Evolutionary conservation across 495 filamentous ascomycete genomes (phyloP).

Genomic region (Symbiotaphrina buchneri): DNA sequence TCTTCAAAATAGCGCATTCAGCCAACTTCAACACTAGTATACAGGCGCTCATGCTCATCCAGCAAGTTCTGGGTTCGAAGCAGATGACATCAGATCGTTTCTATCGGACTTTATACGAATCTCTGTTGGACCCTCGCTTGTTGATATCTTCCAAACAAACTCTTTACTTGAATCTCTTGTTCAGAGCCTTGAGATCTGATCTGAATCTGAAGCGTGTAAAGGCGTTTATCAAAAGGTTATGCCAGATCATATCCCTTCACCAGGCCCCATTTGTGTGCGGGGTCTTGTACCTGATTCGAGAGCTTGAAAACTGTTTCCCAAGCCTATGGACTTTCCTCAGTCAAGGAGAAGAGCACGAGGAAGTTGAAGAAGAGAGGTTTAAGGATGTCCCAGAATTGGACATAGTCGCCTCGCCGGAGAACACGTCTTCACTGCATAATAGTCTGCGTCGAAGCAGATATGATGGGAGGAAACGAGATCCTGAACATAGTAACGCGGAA

Average conservation of each 20-base stretch:
- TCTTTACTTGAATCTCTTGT: constrained; percentile 81
- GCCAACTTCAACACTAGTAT: constrained; percentile 98
- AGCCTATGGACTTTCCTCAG: constrained; percentile 50
- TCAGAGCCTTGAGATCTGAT: constrained; percentile 68
- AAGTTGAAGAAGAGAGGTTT: constrained; percentile 53
- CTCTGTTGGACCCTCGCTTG: constrained; percentile 72
- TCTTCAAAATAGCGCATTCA: constrained; percentile 89
- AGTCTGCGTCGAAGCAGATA: constrained; percentile 21
- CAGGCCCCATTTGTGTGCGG: constrained; percentile 85
- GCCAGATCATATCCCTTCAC: constrained; percentile 70
- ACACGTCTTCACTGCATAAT: too few relatives aligned
- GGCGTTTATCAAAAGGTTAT: constrained; percentile 79
- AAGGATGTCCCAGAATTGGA: constrained; percentile 35
- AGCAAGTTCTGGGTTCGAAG: constrained; percentile 67
- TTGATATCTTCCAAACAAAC: constrained; percentile 83
- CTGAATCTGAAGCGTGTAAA: constrained; percentile 73
- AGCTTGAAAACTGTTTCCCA: constrained; percentile 54
- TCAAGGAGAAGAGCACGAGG: constrained; percentile 43
- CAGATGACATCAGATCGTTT: constrained; percentile 67
- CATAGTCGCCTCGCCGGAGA: constrained; percentile 7
- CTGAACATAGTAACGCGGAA: constrained; percentile 76
- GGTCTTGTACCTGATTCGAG: constrained; percentile 64
- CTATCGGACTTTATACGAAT: constrained; percentile 89
- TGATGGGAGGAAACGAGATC: constrained; percentile 76
- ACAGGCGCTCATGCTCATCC: constrained; percentile 86